Conservation (phyloP, 768 basidiomycete genomes). For the Rhizopogon rudus region DNA sequence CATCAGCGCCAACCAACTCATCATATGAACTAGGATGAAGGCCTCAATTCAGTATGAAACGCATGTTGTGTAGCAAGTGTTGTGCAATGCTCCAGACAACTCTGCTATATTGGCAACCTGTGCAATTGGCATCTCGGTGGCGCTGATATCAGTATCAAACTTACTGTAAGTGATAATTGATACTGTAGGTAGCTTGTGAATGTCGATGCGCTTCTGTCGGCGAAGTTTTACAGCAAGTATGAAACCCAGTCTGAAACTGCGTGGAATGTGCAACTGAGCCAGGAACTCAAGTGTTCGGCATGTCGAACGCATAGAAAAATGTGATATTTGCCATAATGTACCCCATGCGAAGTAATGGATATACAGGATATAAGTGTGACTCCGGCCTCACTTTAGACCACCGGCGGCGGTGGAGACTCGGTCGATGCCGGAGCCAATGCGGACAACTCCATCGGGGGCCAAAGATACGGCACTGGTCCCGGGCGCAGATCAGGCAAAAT, state of each 20-base stretch:
- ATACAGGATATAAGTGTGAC: not conserved
- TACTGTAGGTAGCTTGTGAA: not conserved
- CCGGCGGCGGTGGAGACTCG: not conserved
- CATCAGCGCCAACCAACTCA: not conserved
- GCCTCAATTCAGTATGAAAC: not conserved
- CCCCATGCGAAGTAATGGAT: not conserved
- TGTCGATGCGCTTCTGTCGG: not conserved
- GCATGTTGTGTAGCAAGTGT: not conserved
- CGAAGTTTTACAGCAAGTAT: not conserved
- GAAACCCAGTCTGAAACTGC: not conserved
- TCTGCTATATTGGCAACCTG: not conserved
- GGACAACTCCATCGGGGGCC: not conserved
- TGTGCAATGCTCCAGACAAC: not conserved
- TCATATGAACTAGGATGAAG: not conserved
- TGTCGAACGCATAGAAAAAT: not conserved
- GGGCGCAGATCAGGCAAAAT: not conserved
- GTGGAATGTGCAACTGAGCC: not conserved
- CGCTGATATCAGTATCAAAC: not conserved
- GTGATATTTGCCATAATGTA: not conserved
- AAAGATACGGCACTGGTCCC: too few relatives aligned
- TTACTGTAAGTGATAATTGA: not conserved
- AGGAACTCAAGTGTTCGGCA: not conserved
- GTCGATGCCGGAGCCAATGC: not conserved
- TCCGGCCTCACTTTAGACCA: too few relatives aligned
- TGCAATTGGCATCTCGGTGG: conserved; percentile 1